Percentiles rank a stretch among this genome's conserved stretches.
Conservation (phyloP, 345 rosid genomes). For the Populus nigra region DNA sequence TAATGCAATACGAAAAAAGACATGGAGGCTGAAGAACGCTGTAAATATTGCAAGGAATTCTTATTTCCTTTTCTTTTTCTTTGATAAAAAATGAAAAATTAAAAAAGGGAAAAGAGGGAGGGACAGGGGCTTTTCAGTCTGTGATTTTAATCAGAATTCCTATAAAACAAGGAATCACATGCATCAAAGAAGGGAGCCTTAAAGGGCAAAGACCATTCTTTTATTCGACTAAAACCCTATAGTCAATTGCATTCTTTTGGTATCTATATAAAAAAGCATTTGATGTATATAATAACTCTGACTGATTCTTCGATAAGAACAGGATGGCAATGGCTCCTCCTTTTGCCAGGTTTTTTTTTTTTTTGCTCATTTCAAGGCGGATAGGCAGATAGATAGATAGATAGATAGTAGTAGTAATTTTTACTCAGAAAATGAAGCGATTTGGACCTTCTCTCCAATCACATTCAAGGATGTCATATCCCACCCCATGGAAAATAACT, state of each 20-base stretch:
- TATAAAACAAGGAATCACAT: constrained; percentile 33
- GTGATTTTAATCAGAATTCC: constrained; percentile 11
- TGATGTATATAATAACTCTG: constrained; percentile 15
- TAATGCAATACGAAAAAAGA: constrained; percentile 3
- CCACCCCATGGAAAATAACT: constrained; percentile 6
- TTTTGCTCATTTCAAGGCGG: constrained; percentile 37
- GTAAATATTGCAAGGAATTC: not conserved
- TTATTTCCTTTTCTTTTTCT: too few species aligned
- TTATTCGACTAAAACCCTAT: constrained; percentile 19
- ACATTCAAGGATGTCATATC: not conserved
- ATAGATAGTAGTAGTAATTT: not conserved
- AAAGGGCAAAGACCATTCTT: constrained; percentile 7
- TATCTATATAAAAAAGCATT: not conserved
- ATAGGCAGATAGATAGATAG: not conserved
- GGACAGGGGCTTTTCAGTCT: not conserved
- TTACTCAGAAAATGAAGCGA: constrained; percentile 24
- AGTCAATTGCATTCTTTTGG: not conserved
- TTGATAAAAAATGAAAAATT: too few species aligned
- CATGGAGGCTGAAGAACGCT: not conserved
- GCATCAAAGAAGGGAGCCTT: constrained; percentile 25
- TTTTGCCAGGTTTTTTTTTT: constrained; percentile 16
- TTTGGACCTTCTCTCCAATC: constrained; percentile 14
- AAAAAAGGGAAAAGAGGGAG: not conserved
- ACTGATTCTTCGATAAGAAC: constrained; percentile 35
- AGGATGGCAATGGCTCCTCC: constrained; percentile 23